phyloP scores from a whole-genome alignment of 441 rosid genomes.

The California macrophylla region DNA sequence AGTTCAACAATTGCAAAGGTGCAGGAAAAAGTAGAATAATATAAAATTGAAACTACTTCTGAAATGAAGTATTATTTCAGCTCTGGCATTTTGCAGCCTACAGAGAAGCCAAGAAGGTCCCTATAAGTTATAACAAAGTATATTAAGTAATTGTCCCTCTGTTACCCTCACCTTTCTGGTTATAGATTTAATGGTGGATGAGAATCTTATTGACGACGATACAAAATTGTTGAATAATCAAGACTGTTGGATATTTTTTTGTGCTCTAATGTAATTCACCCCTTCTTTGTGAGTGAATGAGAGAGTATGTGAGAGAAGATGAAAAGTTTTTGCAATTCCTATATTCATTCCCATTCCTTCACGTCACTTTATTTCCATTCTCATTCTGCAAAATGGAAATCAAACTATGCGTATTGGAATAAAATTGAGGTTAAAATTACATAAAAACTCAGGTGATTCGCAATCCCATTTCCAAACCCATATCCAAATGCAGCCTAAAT shows the following conservation, averaged over 20 bases:
- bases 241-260: background rate
- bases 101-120: background rate
- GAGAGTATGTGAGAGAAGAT: too few species aligned
- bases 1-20: background rate
- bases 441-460: background rate
- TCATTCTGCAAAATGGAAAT: background rate
- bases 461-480: background rate
- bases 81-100: background rate
- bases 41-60: background rate
- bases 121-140: background rate
- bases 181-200: background rate
- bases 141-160: too few species aligned
- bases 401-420: background rate
- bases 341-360: background rate
- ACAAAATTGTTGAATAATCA: background rate
- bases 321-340: background rate
- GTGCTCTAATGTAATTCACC: background rate
- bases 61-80: background rate
- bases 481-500: background rate
- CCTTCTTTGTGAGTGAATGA: background rate
- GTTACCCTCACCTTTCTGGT: too few species aligned
- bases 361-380: background rate
- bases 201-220: background rate
- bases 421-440: background rate
- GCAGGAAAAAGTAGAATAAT: background rate